Base-by-base conservation (phyloP, 257 asterid species). In the Voacanga thouarsii region DNA sequence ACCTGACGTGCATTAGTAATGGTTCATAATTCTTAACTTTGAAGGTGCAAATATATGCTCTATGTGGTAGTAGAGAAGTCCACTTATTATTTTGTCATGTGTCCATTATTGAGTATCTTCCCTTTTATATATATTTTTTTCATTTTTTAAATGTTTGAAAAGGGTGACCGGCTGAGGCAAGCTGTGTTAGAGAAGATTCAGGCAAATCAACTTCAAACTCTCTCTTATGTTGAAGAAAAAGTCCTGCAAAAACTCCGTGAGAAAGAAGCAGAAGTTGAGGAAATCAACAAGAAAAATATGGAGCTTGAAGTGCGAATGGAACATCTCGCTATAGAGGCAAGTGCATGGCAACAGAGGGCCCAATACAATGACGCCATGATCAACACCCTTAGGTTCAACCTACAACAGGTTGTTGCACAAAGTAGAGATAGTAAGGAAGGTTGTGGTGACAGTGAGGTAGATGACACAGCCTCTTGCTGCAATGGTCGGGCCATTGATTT, bases 401-500 rank as follows among this genome's bases (percentile, higher is more conserved):
- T 96, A 21, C 96, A 91, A 72, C 96, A 89, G 80, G 92, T 88
- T 60, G 89, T 88, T 61, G 94, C 96, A 4, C 96, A 86, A 41
- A 85, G 94, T 84, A 75, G 91, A 82, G 97, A 96, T 66, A 90
- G 97, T 79, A 93, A 90, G 86, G 99, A 96, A 89, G 99, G 99
- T 64, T 92, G 97, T 78, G 99, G 99, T 28, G 99, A 96, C 75
- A 96, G 97, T 24, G 99, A 93, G 89, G 87, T 92, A 12, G 92
- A 90, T 39, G 98, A 93, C 72, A 89, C 97, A 7, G 97, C 97
- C 61, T 96, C 98, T 30, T 92, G 94, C 88, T 88, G 89, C 82
- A 87, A 88, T 57, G 98, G 96, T 12, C 89, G 84, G 33, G 83
- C 88, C 8, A 80, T 83, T 24, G 88, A 89, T 77, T 80, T 89